These are phyloP conservation scores for Penicillium pancosmium DNA, from an alignment of 495 filamentous ascomycete species.

Conservation along the genomic window DNA sequence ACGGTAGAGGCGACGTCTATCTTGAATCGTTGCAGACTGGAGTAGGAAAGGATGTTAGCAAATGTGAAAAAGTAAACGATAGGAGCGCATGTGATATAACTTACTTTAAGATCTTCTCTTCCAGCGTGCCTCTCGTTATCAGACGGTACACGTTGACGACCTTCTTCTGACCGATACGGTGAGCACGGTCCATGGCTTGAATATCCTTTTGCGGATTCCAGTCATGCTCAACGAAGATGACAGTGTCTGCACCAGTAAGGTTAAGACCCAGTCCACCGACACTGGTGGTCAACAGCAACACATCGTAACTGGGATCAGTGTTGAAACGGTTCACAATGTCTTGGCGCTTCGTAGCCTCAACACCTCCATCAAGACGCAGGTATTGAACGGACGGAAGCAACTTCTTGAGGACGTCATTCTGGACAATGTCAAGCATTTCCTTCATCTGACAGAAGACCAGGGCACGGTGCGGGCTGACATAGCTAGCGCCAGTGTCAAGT, in stretches of 20 bases:
- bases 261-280: conserved; percentile 95
- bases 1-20: conserved; percentile 98
- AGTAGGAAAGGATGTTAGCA: conserved; percentile 25
- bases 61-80: not conserved
- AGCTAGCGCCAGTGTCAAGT: conserved; percentile 68
- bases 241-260: conserved; percentile 94
- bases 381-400: conserved; percentile 86
- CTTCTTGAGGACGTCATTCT: conserved; percentile 83
- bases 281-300: conserved; percentile 87
- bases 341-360: conserved; percentile 87
- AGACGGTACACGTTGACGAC: conserved; percentile 99
- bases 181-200: conserved; percentile 98
- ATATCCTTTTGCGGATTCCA: conserved; percentile 99
- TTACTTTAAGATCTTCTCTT: conserved; percentile 96
- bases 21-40: conserved; percentile 96
- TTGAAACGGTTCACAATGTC: conserved; percentile 99
- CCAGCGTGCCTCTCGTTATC: conserved; percentile 90
- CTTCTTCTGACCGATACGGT: conserved; percentile 99
- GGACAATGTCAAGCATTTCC: conserved; percentile 98
- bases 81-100: conserved; percentile 23
- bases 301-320: conserved; percentile 92
- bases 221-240: conserved; percentile 99
- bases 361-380: conserved; percentile 86
- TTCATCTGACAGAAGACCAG: conserved; percentile 99
- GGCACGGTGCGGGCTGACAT: conserved; percentile 91